Evolutionary conservation across 805 yeast species (phyloP).

Genomic region (Saccharomycopsis amapae): DNA sequence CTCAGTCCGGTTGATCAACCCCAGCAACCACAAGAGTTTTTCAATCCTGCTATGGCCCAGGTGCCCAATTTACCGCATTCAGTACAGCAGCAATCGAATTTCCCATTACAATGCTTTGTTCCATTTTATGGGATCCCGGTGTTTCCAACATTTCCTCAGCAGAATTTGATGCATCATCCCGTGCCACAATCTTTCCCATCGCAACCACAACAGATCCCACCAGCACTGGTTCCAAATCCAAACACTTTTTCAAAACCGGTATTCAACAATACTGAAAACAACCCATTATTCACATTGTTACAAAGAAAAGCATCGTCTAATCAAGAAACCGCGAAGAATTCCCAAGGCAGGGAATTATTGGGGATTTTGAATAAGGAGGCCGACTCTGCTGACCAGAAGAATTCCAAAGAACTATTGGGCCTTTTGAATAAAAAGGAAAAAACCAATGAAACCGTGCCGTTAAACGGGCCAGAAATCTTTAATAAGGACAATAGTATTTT

Average conservation of each 20-base stretch:
- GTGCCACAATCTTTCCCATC: background rate
- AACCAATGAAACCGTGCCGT: background rate
- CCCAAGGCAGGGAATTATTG: background rate
- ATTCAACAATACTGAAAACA: background rate
- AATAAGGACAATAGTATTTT: background rate
- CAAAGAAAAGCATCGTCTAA: background rate
- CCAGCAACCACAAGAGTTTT: conserved; percentile 10
- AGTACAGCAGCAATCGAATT: background rate
- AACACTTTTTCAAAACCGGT: conserved; percentile 17
- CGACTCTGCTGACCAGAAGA: background rate
- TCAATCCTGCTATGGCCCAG: background rate
- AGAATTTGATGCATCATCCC: background rate
- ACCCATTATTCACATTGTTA: background rate
- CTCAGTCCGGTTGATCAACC: background rate
- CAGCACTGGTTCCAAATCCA: conserved; percentile 15
- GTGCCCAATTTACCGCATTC: background rate
- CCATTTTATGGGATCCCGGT: conserved; percentile 14
- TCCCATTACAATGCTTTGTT: conserved; percentile 10
- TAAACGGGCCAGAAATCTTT: background rate
- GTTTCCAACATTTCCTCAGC: conserved; percentile 5
- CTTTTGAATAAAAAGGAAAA: background rate
- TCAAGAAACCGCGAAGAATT: no score
- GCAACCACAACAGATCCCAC: conserved; percentile 4
- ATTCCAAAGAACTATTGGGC: background rate
- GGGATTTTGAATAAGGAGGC: background rate